phyloP scores from a whole-genome alignment of 106 monocot genomes.

The Dendrobium catenatum region DNA sequence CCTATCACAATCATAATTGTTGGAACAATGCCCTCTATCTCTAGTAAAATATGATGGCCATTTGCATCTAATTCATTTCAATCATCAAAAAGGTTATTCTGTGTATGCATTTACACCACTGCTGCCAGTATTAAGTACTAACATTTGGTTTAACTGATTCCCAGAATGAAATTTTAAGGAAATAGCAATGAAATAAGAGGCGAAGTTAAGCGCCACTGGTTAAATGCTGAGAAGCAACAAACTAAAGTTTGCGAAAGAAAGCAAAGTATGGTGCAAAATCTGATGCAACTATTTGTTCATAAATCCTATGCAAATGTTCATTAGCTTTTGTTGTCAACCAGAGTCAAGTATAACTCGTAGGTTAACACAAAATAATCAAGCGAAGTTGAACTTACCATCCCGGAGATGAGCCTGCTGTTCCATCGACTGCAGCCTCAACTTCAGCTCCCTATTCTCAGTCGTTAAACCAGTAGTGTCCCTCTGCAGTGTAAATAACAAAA shows the following conservation, averaged over 20 bases:
- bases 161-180: background rate
- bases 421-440: conserved; percentile 82
- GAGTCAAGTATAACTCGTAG: too few species aligned
- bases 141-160: background rate
- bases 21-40: too few species aligned
- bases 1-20: too few species aligned
- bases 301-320: too few species aligned
- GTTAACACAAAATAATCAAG: background rate
- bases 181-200: background rate
- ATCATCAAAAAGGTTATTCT: background rate
- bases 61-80: background rate
- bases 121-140: background rate
- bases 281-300: too few species aligned
- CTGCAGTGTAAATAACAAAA: conserved; percentile 20
- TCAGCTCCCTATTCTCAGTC: conserved; percentile 87
- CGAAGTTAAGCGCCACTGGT: background rate
- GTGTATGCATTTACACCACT: background rate
- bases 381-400: conserved; percentile 37
- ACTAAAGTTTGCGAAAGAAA: too few species aligned
- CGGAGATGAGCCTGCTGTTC: conserved; percentile 93
- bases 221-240: too few species aligned
- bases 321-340: too few species aligned
- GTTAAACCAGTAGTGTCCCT: conserved; percentile 82
- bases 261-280: too few species aligned
- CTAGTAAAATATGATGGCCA: too few species aligned